Evolutionary conservation across 192 early-diverging fungal species (phyloP), one percentile per base, ranked within the genome.

Genomic region (Coemansia reversa): DNA sequence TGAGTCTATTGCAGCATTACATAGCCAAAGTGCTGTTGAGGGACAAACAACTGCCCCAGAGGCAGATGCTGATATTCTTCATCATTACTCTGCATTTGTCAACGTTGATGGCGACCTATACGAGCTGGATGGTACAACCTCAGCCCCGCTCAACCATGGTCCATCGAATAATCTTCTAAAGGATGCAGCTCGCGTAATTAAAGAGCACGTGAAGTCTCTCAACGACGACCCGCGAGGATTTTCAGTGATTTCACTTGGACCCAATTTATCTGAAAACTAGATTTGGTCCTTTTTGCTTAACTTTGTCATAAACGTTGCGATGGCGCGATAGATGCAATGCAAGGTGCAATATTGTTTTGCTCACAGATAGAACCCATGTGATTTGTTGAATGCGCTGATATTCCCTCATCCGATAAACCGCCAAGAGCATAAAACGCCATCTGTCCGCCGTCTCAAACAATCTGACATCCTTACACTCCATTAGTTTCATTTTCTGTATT

Each of bases 21-120:
- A 92, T 65, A 60, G 72, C 50, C 63, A 61, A 28, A 69, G 74
- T 20, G 88, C 89, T 2, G 59, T 58, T 5, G 67, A 68, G 11
- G 91, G 89, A 24, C 91, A 92, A 70, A 92, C 91, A 0, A 57
- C 56, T 42, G 84, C 89, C 0, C 92, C 89, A 0, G 58, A 74
- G 24, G 62, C 87, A n/a, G 92, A 94, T 0, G 88, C 85, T 16
- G 84, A 90, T 4, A 86, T 94, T 20, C 74, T 93, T 52, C 81
- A 90, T 62, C 97, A 97, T 69, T 98, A 92, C 75, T 79, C 93
- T 2, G 90, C 90, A n/a, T 91, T 97, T 82, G 85, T 94, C 18
- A 71, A 85, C 28, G 80, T 86, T 5, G 91, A 92, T 25, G 91
- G 91, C 29, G 72, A 84, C 5, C 39, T 98, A 7, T 95, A 90